A percentile compares a stretch with the other conserved stretches of the same genome.
Conservation (phyloP, 495 filamentous ascomycete genomes). For the Hypoxylon rickii region DNA sequence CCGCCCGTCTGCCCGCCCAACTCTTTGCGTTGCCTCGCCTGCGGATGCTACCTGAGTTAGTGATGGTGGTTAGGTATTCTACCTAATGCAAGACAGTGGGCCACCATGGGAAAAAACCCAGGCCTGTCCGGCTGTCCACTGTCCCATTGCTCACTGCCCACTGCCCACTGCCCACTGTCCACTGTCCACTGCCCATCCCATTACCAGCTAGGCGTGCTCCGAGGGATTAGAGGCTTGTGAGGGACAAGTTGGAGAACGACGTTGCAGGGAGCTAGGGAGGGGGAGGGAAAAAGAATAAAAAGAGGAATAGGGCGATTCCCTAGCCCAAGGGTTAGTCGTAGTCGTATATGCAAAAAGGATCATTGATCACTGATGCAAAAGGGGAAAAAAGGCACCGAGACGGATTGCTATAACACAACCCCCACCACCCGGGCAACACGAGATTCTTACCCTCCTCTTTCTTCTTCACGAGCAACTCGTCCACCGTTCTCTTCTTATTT, state of each 20-base stretch:
- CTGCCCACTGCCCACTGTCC: no score
- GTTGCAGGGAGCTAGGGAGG: not conserved
- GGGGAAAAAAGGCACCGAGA: constrained; percentile 28
- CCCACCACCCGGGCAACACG: constrained; percentile 49
- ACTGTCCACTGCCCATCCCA: no score
- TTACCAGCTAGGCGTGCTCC: constrained; percentile 34
- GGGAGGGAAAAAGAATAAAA: constrained; percentile 6
- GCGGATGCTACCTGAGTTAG: constrained; percentile 26
- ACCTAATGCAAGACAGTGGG: constrained; percentile 40
- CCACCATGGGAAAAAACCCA: constrained; percentile 27
- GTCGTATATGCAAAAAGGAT: constrained; percentile 17
- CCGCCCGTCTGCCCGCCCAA: no score
- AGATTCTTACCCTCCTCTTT: constrained; percentile 55
- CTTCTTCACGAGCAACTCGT: constrained; percentile 52
- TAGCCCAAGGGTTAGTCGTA: not conserved
- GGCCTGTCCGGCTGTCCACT: constrained; percentile 22
- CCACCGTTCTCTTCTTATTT: constrained; percentile 54
- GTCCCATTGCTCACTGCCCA: no score
- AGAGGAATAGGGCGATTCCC: constrained; percentile 7
- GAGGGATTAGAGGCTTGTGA: constrained; percentile 20
- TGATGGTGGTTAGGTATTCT: constrained; percentile 24
- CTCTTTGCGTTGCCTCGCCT: constrained; percentile 29
- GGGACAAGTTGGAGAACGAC: not conserved
- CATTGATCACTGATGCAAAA: no score
- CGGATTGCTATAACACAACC: constrained; percentile 47